Conservation (phyloP, 306 rosid species). For the Pueraria montana region DNA sequence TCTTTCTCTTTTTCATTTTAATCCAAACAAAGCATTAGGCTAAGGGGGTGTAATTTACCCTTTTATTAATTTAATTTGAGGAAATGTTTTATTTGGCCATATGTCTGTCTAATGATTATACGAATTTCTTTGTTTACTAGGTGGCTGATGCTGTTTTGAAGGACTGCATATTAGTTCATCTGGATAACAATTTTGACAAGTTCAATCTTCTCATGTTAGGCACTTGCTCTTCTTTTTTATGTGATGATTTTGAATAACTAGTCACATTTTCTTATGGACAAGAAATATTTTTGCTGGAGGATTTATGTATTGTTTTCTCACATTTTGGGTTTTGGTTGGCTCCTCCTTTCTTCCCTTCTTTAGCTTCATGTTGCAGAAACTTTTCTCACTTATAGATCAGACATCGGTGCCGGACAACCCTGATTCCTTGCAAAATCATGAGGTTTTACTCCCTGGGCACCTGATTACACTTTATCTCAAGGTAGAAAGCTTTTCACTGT, state of each 20-base stretch:
- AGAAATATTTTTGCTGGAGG: conserved; percentile 4
- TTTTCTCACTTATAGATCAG: conserved; percentile 92
- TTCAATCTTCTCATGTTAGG: conserved; percentile 94
- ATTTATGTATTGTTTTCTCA: conserved; percentile 41
- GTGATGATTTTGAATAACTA: conserved; percentile 27
- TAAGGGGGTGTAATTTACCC: conserved; percentile 8
- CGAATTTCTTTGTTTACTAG: conserved; percentile 54
- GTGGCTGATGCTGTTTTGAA: conserved; percentile 79
- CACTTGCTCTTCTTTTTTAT: conserved; percentile 37
- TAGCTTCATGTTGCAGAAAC: conserved; percentile 96
- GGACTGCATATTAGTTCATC: conserved; percentile 87
- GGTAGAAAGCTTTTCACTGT: conserved; percentile 58
- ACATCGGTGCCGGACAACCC: conserved; percentile 88
- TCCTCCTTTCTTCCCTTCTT: conserved; percentile 28
- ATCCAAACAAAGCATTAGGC: neutral
- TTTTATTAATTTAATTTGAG: conserved; percentile 8
- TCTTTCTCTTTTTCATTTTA: neutral
- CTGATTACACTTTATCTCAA: conserved; percentile 87
- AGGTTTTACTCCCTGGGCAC: conserved; percentile 94
- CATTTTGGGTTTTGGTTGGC: conserved; percentile 31
- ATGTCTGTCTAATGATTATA: conserved; percentile 9
- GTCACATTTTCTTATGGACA: neutral
- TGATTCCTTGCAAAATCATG: conserved; percentile 96
- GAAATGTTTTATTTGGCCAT: conserved; percentile 20
- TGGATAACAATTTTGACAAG: conserved; percentile 78